Evolutionary conservation across 371 early-diverging fungal species (phyloP).

Genomic region (Rhizopus arrhizus): DNA sequence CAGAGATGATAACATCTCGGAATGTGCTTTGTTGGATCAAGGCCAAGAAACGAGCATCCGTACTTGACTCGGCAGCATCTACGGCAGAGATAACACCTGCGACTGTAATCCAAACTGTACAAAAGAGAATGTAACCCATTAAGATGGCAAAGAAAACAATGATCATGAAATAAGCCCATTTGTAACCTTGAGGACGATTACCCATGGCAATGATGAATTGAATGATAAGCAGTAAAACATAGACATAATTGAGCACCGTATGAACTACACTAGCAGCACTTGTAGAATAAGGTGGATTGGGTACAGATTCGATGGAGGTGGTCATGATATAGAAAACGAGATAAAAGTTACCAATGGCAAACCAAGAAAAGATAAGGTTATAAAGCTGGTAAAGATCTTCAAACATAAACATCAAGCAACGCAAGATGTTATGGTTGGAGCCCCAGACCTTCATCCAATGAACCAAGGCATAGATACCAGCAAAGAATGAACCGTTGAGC

Average conservation of each 20-base stretch:
- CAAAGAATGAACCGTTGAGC: slow-evolving; percentile 82
- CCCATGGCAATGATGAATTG: slow-evolving; percentile 77
- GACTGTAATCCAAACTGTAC: slow-evolving; percentile 44
- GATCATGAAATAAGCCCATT: slow-evolving; percentile 65
- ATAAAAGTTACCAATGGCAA: slow-evolving; percentile 74
- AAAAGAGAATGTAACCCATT: slow-evolving; percentile 33
- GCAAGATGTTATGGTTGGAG: slow-evolving; percentile 58
- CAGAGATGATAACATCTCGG: slow-evolving; percentile 53
- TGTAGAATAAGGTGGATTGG: slow-evolving; percentile 49
- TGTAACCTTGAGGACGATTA: slow-evolving; percentile 81
- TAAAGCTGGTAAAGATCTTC: slow-evolving; percentile 66
- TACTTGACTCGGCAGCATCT: not conserved
- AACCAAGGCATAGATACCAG: slow-evolving; percentile 56
- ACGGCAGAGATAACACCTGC: slow-evolving; percentile 37
- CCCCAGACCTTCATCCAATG: slow-evolving; percentile 58
- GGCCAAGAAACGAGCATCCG: slow-evolving; percentile 14
- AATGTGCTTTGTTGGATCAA: slow-evolving; percentile 37
- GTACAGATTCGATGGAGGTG: slow-evolving; percentile 37
- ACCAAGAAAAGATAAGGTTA: slow-evolving; percentile 70
- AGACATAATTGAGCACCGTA: slow-evolving; percentile 54
- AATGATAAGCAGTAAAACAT: slow-evolving; percentile 61
- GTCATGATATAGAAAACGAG: slow-evolving; percentile 72
- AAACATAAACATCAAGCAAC: slow-evolving; percentile 65
- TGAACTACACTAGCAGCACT: slow-evolving; percentile 32
- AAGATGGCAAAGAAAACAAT: slow-evolving; percentile 41